phyloP scores from a whole-genome alignment of 2,329 filamentous ascomycete species.

The Trichoderma breve region DNA sequence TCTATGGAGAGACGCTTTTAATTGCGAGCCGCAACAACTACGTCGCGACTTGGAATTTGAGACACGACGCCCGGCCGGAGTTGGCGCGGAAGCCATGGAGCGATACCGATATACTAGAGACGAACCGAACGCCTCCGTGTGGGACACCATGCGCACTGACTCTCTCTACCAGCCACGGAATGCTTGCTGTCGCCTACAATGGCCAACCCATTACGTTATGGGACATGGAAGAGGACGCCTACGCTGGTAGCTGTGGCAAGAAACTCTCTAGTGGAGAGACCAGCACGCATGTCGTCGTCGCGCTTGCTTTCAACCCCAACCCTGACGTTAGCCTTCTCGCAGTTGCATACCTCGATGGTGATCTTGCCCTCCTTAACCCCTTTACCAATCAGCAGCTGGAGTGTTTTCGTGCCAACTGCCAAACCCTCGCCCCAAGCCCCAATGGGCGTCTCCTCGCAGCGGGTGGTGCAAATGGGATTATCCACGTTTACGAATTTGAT shows the following conservation, averaged over 20 bases:
- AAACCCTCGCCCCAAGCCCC: constrained; percentile 32
- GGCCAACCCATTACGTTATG: constrained; percentile 35
- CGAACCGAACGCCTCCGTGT: constrained; percentile 6
- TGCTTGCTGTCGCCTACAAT: constrained; percentile 36
- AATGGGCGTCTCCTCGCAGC: constrained; percentile 33
- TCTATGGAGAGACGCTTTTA: constrained; percentile 26
- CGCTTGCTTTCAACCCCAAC: constrained; percentile 38
- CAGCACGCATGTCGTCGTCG: constrained; percentile 29
- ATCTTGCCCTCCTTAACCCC: constrained; percentile 34
- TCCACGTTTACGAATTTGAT: constrained; percentile 32
- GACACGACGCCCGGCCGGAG: background rate
- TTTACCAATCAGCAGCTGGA: constrained; percentile 27
- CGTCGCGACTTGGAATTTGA: background rate
- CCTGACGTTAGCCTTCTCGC: constrained; percentile 31
- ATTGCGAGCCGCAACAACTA: background rate
- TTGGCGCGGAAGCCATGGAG: no score
- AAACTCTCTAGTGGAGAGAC: constrained; percentile 32
- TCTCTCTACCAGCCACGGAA: constrained; percentile 30
- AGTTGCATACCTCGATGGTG: constrained; percentile 33
- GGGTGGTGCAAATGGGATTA: constrained; percentile 26
- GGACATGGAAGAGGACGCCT: constrained; percentile 34
- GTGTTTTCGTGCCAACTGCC: constrained; percentile 30
- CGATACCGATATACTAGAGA: background rate
- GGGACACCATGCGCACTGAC: constrained; percentile 27
- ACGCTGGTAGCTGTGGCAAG: constrained; percentile 36